Base-by-base conservation (phyloP, 2,329 filamentous ascomycete species). In the Cytospora leucostoma region DNA sequence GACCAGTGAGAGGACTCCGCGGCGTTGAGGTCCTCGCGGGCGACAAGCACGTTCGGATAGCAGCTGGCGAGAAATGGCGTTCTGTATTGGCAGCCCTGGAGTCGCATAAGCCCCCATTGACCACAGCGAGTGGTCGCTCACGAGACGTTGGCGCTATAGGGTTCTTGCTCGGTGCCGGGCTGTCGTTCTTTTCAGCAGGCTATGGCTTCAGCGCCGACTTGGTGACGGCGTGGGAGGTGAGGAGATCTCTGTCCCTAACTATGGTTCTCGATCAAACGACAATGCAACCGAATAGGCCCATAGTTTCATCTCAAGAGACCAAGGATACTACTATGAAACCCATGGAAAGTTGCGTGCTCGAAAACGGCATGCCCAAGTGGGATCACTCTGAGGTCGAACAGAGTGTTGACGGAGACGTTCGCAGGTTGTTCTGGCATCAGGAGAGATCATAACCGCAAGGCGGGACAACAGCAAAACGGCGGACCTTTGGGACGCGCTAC, bases 61-160 rank as follows among this genome's bases (percentile, higher is more conserved):
- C 49, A 33, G 32, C 49, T 33, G 49, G 49, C 32, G 49, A 51
- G 49, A 27, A 51, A 10, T 58, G 54, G 54, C 17, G 21, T 44
- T 44, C 40, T 10, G 40, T 44, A n/a, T n/a, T 44, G 15, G 40
- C 40, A 3, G 17, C 40, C 40, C 17, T 44, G 15, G 40, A 44
- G 15, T 44, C 40, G 17, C 40, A 44, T 13, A 44, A 44, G 40
- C 40, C 40, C 17, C 17, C 40, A 1, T n/a, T 44, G 40, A 44
- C 40, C 6, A 44, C 40, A 10, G 40, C n/a, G 5, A 17, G 40
- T 44, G 40, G 40, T 44, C 40, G 40, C 8, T 44, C 40, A 15
- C 40, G 15, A n/a, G n/a, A 44, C 17, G 17, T 44, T 10, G 40
- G 40, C 40, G 40, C 40, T 44, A 44, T 44, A 44, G 40, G 40